Conservation (phyloP, 176 grass and related monocot genomes). For the Bromus sterilis region DNA sequence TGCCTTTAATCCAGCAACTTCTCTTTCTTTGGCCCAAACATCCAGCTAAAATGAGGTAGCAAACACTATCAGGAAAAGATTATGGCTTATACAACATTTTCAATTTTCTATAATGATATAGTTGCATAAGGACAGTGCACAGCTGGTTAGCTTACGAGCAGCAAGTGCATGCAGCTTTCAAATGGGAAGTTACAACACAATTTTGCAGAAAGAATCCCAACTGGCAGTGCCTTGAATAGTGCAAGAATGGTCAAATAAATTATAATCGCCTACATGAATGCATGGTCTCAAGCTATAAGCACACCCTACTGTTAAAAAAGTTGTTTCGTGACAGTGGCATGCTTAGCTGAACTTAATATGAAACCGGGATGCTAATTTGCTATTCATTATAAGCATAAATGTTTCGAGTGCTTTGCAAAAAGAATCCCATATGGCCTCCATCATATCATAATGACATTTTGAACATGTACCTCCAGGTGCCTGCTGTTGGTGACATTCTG, state of each 20-base stretch:
- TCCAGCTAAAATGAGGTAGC: conserved; percentile 57
- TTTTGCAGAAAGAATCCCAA: not conserved
- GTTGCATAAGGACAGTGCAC: not conserved
- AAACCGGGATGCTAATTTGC: conserved; percentile 1
- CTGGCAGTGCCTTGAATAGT: not conserved
- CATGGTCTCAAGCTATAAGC: not conserved
- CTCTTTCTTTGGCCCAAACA: conserved; percentile 93
- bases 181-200: not conserved
- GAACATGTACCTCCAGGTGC: conserved; percentile 65
- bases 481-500: conserved; percentile 66
- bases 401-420: not conserved
- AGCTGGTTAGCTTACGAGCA: conserved; percentile 8
- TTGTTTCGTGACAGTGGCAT: not conserved
- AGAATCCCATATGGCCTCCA: not conserved
- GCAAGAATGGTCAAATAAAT: not conserved
- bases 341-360: not conserved
- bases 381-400: conserved; percentile 6
- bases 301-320: not conserved
- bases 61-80: conserved; percentile 18
- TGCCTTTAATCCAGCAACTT: conserved; percentile 88
- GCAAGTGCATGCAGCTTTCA: not conserved
- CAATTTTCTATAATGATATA: conserved; percentile 3
- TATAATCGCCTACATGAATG: not conserved
- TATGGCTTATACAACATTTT: not conserved
- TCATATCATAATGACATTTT: conserved; percentile 8